A percentile compares a stretch with the other conserved stretches of the same genome.
These are phyloP conservation scores for Diplotaxis tenuifolia DNA, from an alignment of 345 rosid species.

Conservation along the genomic window DNA sequence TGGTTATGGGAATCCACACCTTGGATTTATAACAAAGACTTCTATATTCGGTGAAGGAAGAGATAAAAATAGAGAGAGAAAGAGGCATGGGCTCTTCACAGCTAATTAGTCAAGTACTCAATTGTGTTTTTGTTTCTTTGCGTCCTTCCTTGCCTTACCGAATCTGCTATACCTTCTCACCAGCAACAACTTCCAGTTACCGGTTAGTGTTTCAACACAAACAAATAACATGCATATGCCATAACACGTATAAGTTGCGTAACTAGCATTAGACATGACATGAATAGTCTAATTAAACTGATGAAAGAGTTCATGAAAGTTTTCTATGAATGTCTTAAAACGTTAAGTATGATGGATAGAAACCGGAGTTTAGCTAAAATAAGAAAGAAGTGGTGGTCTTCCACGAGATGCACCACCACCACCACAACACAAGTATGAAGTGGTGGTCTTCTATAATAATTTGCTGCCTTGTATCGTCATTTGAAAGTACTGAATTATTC, in stretches of 20 bases:
- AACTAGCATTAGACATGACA: not conserved
- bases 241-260: not conserved
- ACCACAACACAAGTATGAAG: too few species aligned
- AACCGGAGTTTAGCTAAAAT: too few species aligned
- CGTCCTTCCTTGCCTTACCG: not conserved
- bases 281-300: not conserved
- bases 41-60: not conserved
- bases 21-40: too few species aligned
- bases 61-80: not conserved
- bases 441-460: too few species aligned
- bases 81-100: not conserved
- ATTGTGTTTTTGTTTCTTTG: conserved; percentile 10
- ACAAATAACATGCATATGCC: not conserved
- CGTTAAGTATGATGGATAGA: too few species aligned
- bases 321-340: too few species aligned
- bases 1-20: too few species aligned
- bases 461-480: too few species aligned
- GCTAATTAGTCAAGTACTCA: not conserved
- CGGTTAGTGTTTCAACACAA: conserved; percentile 5
- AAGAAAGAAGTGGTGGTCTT: too few species aligned
- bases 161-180: not conserved
- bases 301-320: too few species aligned
- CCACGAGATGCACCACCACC: too few species aligned
- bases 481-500: too few species aligned
- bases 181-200: not conserved